A percentile compares a stretch with the other conserved stretches of the same genome.
phyloP scores from a whole-genome alignment of 768 basidiomycete genomes.

The Lactarius deliciosus region DNA sequence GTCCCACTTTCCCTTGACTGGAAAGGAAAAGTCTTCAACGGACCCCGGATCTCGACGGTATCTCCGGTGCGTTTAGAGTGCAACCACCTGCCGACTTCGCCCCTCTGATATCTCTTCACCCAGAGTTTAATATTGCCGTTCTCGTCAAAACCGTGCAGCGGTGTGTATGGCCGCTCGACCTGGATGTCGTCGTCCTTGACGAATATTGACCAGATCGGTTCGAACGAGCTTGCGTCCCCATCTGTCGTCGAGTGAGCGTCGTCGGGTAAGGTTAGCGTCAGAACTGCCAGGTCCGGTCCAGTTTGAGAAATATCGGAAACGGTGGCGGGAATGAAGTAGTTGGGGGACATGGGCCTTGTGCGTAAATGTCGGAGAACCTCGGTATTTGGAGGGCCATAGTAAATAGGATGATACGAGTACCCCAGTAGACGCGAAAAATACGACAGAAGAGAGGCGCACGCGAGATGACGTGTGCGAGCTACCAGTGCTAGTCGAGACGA shows the following conservation, averaged over 20 bases:
- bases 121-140: conserved; percentile 71
- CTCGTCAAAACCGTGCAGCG: conserved; percentile 66
- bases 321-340: conserved; percentile 55
- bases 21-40: conserved; percentile 64
- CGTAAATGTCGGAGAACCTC: conserved; percentile 43
- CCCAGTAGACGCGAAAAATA: conserved; percentile 42
- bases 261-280: conserved; percentile 58
- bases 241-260: conserved; percentile 31
- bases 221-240: conserved; percentile 21
- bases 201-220: conserved; percentile 71
- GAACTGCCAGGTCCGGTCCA: conserved; percentile 60
- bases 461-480: conserved; percentile 4
- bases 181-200: conserved; percentile 88
- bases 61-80: conserved; percentile 69
- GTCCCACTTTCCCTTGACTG: conserved; percentile 66
- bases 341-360: conserved; percentile 34
- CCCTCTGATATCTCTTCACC: conserved; percentile 76
- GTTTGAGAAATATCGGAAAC: conserved; percentile 53
- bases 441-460: conserved; percentile 25
- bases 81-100: conserved; percentile 83
- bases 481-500: conserved; percentile 11
- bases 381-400: conserved; percentile 50
- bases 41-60: conserved; percentile 72
- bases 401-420: conserved; percentile 50
- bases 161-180: conserved; percentile 84